These are phyloP conservation scores for Lyophyllum shimeji DNA, from an alignment of 768 basidiomycete genomes.

Conservation along the genomic window DNA sequence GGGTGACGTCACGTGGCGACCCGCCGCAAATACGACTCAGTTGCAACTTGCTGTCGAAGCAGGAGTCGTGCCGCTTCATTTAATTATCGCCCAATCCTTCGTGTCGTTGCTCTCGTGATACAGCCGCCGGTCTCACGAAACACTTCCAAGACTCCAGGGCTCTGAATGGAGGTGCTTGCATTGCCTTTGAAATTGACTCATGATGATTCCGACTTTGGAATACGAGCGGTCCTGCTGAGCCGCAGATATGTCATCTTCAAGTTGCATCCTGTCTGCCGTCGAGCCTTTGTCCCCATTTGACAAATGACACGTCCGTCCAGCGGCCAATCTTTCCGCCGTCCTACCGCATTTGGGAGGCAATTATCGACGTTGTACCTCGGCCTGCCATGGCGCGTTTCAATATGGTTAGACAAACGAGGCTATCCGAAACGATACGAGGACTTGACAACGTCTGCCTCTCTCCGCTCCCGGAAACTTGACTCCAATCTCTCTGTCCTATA, in stretches of 20 bases:
- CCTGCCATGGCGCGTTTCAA: slow-evolving; percentile 26
- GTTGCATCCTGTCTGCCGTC: slow-evolving; percentile 3
- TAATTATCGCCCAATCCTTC: neutral
- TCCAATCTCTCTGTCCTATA: slow-evolving; percentile 15
- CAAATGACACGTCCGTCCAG: slow-evolving; percentile 11
- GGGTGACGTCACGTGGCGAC: neutral
- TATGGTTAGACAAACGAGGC: slow-evolving; percentile 30
- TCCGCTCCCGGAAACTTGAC: slow-evolving; percentile 17
- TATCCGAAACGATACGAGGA: slow-evolving; percentile 30
- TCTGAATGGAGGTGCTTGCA: slow-evolving; percentile 2
- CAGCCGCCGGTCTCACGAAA: neutral
- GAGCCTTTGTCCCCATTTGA: slow-evolving; percentile 11
- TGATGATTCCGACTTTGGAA: slow-evolving; percentile 4
- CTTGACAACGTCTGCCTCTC: slow-evolving; percentile 20
- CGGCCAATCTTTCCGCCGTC: slow-evolving; percentile 10
- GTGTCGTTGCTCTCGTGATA: slow-evolving; percentile 2
- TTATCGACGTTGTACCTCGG: slow-evolving; percentile 14
- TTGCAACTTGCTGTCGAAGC: slow-evolving; percentile 1
- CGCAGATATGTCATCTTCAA: neutral
- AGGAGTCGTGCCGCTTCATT: neutral
- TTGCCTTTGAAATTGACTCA: slow-evolving; percentile 14
- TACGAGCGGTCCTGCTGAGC: slow-evolving; percentile 1
- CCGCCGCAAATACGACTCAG: no score
- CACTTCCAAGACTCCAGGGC: neutral
- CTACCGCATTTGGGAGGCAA: slow-evolving; percentile 8